Evolutionary conservation across 1,284 basidiomycete species (phyloP), one percentile per base, ranked within the genome.

Genomic region (Papiliotrema terrestris): DNA sequence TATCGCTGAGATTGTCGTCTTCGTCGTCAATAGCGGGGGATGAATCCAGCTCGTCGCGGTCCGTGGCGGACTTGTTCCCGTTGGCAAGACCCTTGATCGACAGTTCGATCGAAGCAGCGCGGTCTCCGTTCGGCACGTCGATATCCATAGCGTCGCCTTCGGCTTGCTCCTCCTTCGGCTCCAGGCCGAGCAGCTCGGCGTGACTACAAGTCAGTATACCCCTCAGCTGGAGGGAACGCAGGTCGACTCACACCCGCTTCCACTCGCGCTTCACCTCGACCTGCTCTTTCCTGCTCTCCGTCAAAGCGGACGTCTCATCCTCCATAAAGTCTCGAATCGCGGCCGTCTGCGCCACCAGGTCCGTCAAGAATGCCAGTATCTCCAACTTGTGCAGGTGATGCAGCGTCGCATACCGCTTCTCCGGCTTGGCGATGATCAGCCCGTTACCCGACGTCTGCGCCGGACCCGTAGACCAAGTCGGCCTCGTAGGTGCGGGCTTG

Each of bases 251-350:
- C 90, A 86, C 82, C 69, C 87, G 85, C 75, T 91, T 93, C 77
- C 88, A 87, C 63, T 86, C 81, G 58, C 94, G 82, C 74, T 93
- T 94, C 51, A 94, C 84, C 63, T 98, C 95, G 37, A 95, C 90
- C 74, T 94, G 91, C 74, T 95, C 91, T 78, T 98, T 98, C 61
- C 95, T 80, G 49, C 96, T 80, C 43, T 93, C 89, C 11, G 96
- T 98, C 57, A 98, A 77, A 61, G 88, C 86, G 62, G 87, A 83
- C 67, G 94, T 93, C 66, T 89, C 91, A 51, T 85, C 83, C 65
- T 98, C 96, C 83, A 98, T 89, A 67, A 89, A 91, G 13, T 81
- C 77, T 69, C 94, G 89, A 43, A 97, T 84, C 4, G 84, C 81
- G 71, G 91, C 93, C 73, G 91, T 95, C 45, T 92, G 91, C 26